Percentiles rank a stretch among this genome's conserved stretches.
These are phyloP conservation scores for Guadua angustifolia DNA, from an alignment of 176 grass and related monocot species.

Conservation along the genomic window DNA sequence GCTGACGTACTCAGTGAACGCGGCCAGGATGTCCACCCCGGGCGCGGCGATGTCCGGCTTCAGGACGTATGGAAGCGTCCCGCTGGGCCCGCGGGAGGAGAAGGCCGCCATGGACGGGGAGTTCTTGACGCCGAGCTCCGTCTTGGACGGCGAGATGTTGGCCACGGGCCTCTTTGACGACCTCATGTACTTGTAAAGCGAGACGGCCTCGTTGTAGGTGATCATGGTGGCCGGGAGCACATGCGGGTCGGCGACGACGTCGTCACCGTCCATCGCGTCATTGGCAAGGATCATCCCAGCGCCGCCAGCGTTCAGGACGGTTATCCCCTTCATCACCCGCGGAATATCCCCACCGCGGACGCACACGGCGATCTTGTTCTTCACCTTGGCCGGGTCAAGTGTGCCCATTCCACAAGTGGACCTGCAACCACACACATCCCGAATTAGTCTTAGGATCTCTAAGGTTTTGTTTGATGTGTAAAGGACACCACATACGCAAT, in stretches of 20 bases:
- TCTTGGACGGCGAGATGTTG: conserved; percentile 61
- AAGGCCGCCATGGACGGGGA: conserved; percentile 61
- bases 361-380: conserved; percentile 76
- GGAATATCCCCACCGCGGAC: background rate
- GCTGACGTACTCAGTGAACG: conserved; percentile 61
- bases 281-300: conserved; percentile 71
- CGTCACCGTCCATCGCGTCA: conserved; percentile 21
- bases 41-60: conserved; percentile 78
- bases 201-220: conserved; percentile 46
- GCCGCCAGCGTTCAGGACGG: conserved; percentile 55
- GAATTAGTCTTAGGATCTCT: background rate
- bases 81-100: conserved; percentile 70
- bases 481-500: background rate
- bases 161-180: conserved; percentile 48
- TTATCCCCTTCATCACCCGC: conserved; percentile 39
- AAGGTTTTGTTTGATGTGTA: background rate
- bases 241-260: conserved; percentile 54
- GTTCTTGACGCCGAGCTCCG: conserved; percentile 61
- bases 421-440: conserved; percentile 17
- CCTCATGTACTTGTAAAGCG: conserved; percentile 53
- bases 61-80: conserved; percentile 52
- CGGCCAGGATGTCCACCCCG: conserved; percentile 68
- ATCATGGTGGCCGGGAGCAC: conserved; percentile 78
- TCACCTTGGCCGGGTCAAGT: conserved; percentile 56
- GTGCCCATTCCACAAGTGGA: conserved; percentile 35